These are phyloP conservation scores for Pichia insulana DNA, from an alignment of 805 yeast species.

Conservation along the genomic window DNA sequence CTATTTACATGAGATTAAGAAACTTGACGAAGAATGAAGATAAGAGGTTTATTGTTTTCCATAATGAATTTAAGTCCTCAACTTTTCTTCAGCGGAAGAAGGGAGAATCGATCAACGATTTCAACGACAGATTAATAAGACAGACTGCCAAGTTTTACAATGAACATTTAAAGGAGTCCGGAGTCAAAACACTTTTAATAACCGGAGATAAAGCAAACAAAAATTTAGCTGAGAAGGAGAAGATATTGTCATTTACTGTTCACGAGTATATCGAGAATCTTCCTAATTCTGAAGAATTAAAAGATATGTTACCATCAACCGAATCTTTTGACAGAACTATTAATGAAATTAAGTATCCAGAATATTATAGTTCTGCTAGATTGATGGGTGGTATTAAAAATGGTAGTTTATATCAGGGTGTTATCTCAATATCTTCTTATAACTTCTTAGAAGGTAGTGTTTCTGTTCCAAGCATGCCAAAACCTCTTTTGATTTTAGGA, in stretches of 20 bases:
- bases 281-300: slow-evolving; percentile 64
- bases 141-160: slow-evolving; percentile 64
- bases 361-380: slow-evolving; percentile 72
- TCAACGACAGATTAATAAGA: slow-evolving; percentile 87
- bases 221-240: slow-evolving; percentile 45
- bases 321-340: slow-evolving; percentile 30
- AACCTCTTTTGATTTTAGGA: slow-evolving; percentile 77
- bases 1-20: slow-evolving; percentile 79
- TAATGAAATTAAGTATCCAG: slow-evolving; percentile 57
- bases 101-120: slow-evolving; percentile 74
- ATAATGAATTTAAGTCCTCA: slow-evolving; percentile 76
- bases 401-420: slow-evolving; percentile 84
- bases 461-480: slow-evolving; percentile 59
- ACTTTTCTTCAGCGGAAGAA: slow-evolving; percentile 57
- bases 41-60: slow-evolving; percentile 84
- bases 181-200: slow-evolving; percentile 46
- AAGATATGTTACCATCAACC: slow-evolving; percentile 66
- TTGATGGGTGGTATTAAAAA: slow-evolving; percentile 84
- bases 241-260: slow-evolving; percentile 46
- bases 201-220: slow-evolving; percentile 74
- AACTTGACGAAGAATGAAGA: slow-evolving; percentile 64
- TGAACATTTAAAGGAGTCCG: slow-evolving; percentile 43
- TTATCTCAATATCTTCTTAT: slow-evolving; percentile 69
- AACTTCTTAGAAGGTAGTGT: slow-evolving; percentile 85
- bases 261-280: slow-evolving; percentile 62